phyloP scores from a whole-genome alignment of 2,329 filamentous ascomycete species.

The Pleurostoma richardsiae region DNA sequence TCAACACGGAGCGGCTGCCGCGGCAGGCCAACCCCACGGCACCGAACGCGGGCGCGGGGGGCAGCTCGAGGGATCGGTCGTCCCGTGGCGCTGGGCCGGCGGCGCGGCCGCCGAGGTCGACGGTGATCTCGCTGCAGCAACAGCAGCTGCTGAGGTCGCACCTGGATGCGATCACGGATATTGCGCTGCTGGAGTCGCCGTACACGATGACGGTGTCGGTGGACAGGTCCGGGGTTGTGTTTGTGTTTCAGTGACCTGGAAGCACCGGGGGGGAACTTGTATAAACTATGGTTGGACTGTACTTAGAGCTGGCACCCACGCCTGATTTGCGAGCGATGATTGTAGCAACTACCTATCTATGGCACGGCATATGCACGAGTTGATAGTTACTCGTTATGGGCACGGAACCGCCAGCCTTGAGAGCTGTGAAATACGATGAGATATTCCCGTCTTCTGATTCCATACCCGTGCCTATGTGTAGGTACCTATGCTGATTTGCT shows the following conservation, averaged over 20 bases:
- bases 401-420: no score
- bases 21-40: conserved; percentile 16
- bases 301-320: no score
- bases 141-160: conserved; percentile 82
- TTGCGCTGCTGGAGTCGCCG: conserved; percentile 81
- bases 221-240: conserved; percentile 83
- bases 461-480: no score
- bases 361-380: no score
- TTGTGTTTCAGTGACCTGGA: conserved; percentile 59
- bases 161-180: conserved; percentile 80
- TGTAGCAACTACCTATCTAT: no score
- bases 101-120: conserved; percentile 60
- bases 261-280: no score
- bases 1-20: conserved; percentile 61
- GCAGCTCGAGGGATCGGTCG: conserved; percentile 12
- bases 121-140: conserved; percentile 83
- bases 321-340: no score
- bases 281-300: no score
- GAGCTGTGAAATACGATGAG: no score
- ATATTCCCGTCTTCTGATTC: no score
- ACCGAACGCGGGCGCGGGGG: conserved; percentile 18
- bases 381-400: no score
- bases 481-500: no score
- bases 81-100: conserved; percentile 2
- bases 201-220: conserved; percentile 92